Percentiles rank a stretch among this genome's conserved stretches.
phyloP scores from a whole-genome alignment of 2,329 filamentous ascomycete species.

The Leptodontidium sp. region DNA sequence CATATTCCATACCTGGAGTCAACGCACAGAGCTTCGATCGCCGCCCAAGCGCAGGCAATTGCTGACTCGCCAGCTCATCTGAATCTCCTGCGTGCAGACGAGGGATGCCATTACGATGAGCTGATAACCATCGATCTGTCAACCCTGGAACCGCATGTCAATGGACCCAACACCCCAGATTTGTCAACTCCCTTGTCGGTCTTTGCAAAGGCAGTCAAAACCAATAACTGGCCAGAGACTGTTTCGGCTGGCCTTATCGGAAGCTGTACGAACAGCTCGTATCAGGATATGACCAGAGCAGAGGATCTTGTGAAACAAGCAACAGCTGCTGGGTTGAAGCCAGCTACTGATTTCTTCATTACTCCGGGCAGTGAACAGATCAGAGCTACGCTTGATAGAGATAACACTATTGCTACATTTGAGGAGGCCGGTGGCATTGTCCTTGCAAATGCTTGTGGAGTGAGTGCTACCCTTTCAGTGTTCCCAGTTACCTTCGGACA shows the following conservation, averaged over 20 bases:
- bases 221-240: constrained; percentile 88
- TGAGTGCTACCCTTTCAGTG: background rate
- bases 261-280: constrained; percentile 98
- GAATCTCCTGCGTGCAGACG: constrained; percentile 79
- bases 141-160: constrained; percentile 92
- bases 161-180: constrained; percentile 96
- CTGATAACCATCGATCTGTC: constrained; percentile 91
- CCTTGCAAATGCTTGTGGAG: constrained; percentile 90
- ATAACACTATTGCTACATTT: constrained; percentile 87
- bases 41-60: constrained; percentile 44
- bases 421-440: constrained; percentile 86
- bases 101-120: constrained; percentile 86
- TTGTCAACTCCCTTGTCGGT: constrained; percentile 90
- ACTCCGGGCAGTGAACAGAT: constrained; percentile 98
- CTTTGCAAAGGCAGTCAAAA: constrained; percentile 84
- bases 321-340: constrained; percentile 85
- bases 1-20: constrained; percentile 87
- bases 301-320: constrained; percentile 95
- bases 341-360: constrained; percentile 91
- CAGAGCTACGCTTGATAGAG: constrained; percentile 88
- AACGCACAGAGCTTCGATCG: constrained; percentile 71
- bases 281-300: constrained; percentile 97
- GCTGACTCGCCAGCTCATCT: constrained; percentile 51
- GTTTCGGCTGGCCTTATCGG: constrained; percentile 95
- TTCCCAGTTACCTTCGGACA: background rate